Evolutionary conservation across 1,139 yeast species (phyloP).

Genomic region (Blastobotrys ciferrii): DNA sequence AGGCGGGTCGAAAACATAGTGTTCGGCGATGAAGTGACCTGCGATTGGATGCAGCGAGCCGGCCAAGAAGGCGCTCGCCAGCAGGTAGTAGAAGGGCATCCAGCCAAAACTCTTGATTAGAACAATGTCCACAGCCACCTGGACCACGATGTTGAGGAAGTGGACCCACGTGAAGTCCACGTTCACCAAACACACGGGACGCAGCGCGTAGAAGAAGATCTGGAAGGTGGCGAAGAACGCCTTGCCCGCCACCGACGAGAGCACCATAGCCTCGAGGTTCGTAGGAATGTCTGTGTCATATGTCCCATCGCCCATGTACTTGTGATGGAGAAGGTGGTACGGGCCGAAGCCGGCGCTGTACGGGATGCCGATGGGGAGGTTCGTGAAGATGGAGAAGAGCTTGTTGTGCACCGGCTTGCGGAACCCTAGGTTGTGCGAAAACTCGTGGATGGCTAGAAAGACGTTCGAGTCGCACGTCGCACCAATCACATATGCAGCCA

Average conservation of each 20-base stretch:
- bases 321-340: slow-evolving; percentile 88
- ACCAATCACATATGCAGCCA: slow-evolving; percentile 72
- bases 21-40: slow-evolving; percentile 94
- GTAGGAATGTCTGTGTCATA: slow-evolving; percentile 91
- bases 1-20: slow-evolving; percentile 69
- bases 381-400: slow-evolving; percentile 71
- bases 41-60: slow-evolving; percentile 94
- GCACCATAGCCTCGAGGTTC: slow-evolving; percentile 63
- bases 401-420: slow-evolving; percentile 74
- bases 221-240: slow-evolving; percentile 90
- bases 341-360: slow-evolving; percentile 90
- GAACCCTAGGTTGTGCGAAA: slow-evolving; percentile 83
- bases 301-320: slow-evolving; percentile 80
- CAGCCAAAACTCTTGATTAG: slow-evolving; percentile 62
- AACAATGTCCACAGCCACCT: slow-evolving; percentile 54
- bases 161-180: slow-evolving; percentile 75
- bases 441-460: slow-evolving; percentile 84
- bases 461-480: slow-evolving; percentile 84
- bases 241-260: slow-evolving; percentile 79
- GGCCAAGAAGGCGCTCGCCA: slow-evolving; percentile 79
- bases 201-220: slow-evolving; percentile 79
- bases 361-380: slow-evolving; percentile 86
- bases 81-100: slow-evolving; percentile 62
- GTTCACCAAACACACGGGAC: slow-evolving; percentile 84
- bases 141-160: slow-evolving; percentile 62